These are phyloP conservation scores for Earliella scabrosa DNA, from an alignment of 1,284 basidiomycete species.

Conservation along the genomic window DNA sequence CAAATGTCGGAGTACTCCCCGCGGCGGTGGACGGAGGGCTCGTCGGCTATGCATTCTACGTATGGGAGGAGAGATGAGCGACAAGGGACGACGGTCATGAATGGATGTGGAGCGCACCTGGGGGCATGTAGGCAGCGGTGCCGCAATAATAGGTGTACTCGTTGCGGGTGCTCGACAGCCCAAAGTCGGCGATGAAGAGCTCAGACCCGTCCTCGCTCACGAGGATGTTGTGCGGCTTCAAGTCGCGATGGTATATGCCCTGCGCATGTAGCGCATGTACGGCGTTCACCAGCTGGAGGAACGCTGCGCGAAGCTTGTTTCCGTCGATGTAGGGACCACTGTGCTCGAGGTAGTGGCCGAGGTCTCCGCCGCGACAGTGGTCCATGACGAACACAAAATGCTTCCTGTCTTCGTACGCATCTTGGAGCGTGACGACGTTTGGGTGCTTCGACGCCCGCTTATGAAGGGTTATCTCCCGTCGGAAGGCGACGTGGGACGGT, in stretches of 20 bases:
- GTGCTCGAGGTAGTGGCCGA: constrained; percentile 60
- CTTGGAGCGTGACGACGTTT: constrained; percentile 61
- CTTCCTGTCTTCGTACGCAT: constrained; percentile 52
- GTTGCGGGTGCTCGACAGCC: constrained; percentile 69
- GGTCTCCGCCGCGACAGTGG: constrained; percentile 63
- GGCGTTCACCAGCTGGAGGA: constrained; percentile 63
- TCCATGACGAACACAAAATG: constrained; percentile 64
- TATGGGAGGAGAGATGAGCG: neutral
- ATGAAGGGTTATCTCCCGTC: constrained; percentile 45
- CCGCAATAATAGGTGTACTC: constrained; percentile 42
- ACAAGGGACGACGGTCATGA: neutral
- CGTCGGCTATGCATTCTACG: constrained; percentile 27
- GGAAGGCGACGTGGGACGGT: neutral
- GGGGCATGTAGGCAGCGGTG: constrained; percentile 60
- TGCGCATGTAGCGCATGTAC: constrained; percentile 60
- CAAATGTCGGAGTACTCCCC: constrained; percentile 87
- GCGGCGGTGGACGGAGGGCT: constrained; percentile 42
- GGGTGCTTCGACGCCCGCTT: constrained; percentile 54
- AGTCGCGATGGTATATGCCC: constrained; percentile 68
- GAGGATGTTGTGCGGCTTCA: constrained; percentile 77
- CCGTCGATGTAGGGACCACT: constrained; percentile 52
- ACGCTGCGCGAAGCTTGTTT: constrained; percentile 48
- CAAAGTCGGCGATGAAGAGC: constrained; percentile 68
- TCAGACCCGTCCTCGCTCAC: constrained; percentile 47
- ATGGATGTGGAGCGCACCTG: constrained; percentile 39